Evolutionary conservation across 805 yeast species (phyloP).

Genomic region (Starmerella geochares): DNA sequence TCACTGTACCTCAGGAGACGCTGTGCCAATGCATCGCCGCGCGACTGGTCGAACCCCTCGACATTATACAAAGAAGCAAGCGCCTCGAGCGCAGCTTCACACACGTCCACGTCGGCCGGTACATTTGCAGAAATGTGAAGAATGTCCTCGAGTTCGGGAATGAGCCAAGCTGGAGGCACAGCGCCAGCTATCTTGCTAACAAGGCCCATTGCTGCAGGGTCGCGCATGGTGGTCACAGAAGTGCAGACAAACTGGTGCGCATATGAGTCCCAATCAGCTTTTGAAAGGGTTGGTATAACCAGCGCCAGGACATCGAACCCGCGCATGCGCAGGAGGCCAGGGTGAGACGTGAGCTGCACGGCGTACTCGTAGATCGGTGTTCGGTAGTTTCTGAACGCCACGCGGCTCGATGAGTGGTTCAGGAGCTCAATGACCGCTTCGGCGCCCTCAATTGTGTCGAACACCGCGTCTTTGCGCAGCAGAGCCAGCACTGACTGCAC

Average conservation of each 20-base stretch:
- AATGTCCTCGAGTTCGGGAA: constrained; percentile 26
- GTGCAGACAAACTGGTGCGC: constrained; percentile 10
- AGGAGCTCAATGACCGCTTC: constrained; percentile 9
- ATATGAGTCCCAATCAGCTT: constrained; percentile 20
- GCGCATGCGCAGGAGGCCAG: constrained; percentile 7
- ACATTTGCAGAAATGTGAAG: constrained; percentile 20
- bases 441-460: constrained; percentile 8
- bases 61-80: constrained; percentile 27
- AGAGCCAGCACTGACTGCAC: not conserved
- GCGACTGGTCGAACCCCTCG: not conserved
- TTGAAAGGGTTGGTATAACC: constrained; percentile 22
- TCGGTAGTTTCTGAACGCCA: not conserved
- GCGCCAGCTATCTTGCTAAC: not conserved
- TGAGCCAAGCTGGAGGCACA: constrained; percentile 18
- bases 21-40: not conserved
- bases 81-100: constrained; percentile 42
- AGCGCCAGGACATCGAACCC: constrained; percentile 27
- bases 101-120: constrained; percentile 33
- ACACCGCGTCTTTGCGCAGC: not conserved
- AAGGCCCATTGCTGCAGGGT: not conserved
- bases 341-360: not conserved
- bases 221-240: not conserved
- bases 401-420: not conserved
- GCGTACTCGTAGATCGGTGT: not conserved
- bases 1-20: not conserved